A percentile compares a stretch with the other conserved stretches of the same genome.
These are phyloP conservation scores for Hanseniaspora clermontiae DNA, from an alignment of 805 yeast species.

Conservation along the genomic window DNA sequence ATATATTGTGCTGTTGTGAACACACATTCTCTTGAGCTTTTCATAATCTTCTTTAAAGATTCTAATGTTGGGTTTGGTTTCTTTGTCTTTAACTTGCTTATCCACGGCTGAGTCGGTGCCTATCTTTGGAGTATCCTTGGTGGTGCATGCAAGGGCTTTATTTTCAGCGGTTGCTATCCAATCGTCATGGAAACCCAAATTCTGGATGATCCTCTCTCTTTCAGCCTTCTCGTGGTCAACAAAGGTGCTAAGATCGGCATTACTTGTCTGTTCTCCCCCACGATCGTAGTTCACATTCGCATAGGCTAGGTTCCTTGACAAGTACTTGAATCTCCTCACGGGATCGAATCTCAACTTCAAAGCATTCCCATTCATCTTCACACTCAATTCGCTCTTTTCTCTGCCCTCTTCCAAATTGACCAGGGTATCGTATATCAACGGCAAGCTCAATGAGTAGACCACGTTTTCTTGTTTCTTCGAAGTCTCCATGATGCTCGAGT, in stretches of 20 bases:
- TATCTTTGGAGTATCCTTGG: neutral
- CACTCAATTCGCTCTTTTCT: neutral
- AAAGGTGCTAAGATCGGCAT: neutral
- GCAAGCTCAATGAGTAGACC: neutral
- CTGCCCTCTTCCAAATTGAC: neutral
- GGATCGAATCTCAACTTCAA: neutral
- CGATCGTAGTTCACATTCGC: neutral
- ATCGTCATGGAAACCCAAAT: constrained; percentile 11
- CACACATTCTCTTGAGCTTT: constrained; percentile 22
- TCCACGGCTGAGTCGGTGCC: neutral
- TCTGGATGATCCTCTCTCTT: constrained; percentile 6
- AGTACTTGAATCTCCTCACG: neutral
- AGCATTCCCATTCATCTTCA: neutral
- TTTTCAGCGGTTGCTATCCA: constrained; percentile 9
- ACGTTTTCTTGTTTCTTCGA: neutral
- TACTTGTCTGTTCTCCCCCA: neutral
- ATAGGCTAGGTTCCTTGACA: constrained; percentile 3
- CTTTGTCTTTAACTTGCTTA: neutral
- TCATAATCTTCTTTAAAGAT: constrained; percentile 1
- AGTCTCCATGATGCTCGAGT: neutral
- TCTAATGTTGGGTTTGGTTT: neutral
- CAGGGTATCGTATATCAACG: neutral
- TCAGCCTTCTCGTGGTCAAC: neutral
- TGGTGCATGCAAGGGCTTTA: neutral
- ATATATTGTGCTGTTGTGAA: constrained; percentile 26